These are phyloP conservation scores for Ramicandelaber brevisporus DNA, from an alignment of 192 early-diverging fungal genomes.

Conservation along the genomic window DNA sequence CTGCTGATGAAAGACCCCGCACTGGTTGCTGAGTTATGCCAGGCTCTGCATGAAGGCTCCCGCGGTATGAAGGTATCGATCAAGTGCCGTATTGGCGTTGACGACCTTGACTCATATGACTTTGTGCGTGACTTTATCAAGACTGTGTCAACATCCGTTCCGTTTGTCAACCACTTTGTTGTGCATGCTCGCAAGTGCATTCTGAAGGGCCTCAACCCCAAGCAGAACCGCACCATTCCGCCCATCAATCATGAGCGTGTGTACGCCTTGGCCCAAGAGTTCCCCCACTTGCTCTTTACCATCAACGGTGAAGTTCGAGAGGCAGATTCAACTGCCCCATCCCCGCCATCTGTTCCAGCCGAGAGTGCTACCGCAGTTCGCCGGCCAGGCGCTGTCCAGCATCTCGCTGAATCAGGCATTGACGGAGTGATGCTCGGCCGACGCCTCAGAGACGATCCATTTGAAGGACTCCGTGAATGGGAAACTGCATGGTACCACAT, in stretches of 20 bases:
- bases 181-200: slow-evolving; percentile 45
- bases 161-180: slow-evolving; percentile 31
- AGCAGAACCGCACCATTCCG: slow-evolving; percentile 38
- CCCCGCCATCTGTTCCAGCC: too few relatives aligned
- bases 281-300: slow-evolving; percentile 22
- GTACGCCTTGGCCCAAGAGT: slow-evolving; percentile 19
- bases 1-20: slow-evolving; percentile 40
- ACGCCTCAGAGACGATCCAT: slow-evolving; percentile 34
- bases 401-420: slow-evolving; percentile 14
- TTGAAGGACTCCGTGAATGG: slow-evolving; percentile 4
- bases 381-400: slow-evolving; percentile 14
- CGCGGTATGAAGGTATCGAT: slow-evolving; percentile 27
- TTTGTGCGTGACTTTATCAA: slow-evolving; percentile 17
- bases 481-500: slow-evolving; percentile 1
- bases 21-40: slow-evolving; percentile 22
- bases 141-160: too few relatives aligned
- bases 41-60: slow-evolving; percentile 19
- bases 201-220: slow-evolving; percentile 32
- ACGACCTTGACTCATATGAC: slow-evolving; percentile 32
- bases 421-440: slow-evolving; percentile 51
- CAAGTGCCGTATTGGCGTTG: slow-evolving; percentile 56
- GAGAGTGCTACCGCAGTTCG: too few relatives aligned
- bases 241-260: slow-evolving; percentile 32
- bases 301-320: slow-evolving; percentile 43
- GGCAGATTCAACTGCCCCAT: slow-evolving; percentile 3